These are phyloP conservation scores for Zymoseptoria tritici DNA, from an alignment of 2,329 filamentous ascomycete genomes.

Conservation along the genomic window DNA sequence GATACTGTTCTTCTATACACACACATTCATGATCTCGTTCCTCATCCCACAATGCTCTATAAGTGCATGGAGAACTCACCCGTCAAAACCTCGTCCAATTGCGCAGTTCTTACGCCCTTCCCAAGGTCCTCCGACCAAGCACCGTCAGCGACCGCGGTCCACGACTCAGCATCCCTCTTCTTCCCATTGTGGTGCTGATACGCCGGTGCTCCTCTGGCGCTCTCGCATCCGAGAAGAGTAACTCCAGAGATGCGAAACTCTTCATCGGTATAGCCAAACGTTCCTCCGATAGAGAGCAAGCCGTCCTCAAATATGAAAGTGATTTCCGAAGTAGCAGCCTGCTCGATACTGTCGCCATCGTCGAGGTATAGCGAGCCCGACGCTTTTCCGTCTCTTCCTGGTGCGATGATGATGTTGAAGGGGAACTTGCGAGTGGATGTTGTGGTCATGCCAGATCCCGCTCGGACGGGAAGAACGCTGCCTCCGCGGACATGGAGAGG, in stretches of 20 bases:
- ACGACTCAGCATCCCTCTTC: background rate
- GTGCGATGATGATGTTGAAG: constrained; percentile 64
- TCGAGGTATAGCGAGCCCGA: constrained; percentile 65
- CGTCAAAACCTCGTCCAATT: background rate
- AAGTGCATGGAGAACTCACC: background rate
- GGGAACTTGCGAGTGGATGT: constrained; percentile 54
- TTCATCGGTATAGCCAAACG: constrained; percentile 41
- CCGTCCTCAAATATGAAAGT: constrained; percentile 45
- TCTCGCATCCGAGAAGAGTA: background rate
- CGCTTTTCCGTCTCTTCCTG: constrained; percentile 54
- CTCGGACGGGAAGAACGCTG: constrained; percentile 53
- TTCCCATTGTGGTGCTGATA: background rate
- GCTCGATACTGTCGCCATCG: constrained; percentile 62
- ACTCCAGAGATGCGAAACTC: background rate
- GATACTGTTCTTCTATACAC: no score
- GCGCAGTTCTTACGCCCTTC: background rate
- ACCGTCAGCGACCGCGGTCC: background rate
- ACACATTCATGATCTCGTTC: background rate
- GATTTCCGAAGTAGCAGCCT: constrained; percentile 48
- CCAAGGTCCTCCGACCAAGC: background rate
- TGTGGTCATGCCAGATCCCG: constrained; percentile 51
- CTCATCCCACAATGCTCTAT: background rate
- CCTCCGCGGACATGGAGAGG: constrained; percentile 60
- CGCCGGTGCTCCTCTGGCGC: background rate
- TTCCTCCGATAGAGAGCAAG: constrained; percentile 32